phyloP scores from a whole-genome alignment of 495 filamentous ascomycete genomes.

The Penicillium verhagenii region DNA sequence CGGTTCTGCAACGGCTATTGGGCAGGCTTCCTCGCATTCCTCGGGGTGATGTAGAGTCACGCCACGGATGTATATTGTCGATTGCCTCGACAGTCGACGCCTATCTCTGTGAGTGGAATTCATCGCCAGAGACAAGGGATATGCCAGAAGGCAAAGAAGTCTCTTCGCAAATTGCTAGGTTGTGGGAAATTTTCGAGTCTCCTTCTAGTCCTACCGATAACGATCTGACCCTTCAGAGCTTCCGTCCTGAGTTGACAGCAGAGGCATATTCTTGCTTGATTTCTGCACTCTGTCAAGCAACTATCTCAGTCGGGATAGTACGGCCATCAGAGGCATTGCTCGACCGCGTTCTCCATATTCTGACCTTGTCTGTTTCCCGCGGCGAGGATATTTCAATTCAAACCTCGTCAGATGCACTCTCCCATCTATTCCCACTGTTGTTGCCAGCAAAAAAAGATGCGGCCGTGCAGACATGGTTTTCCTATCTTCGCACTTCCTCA shows the following conservation, averaged over 20 bases:
- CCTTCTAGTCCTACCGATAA: constrained; percentile 37
- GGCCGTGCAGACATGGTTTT: constrained; percentile 38
- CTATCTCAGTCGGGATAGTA: constrained; percentile 5
- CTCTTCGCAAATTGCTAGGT: constrained; percentile 19
- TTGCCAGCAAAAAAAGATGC: constrained; percentile 28
- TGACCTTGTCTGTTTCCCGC: constrained; percentile 44
- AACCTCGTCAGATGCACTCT: constrained; percentile 46
- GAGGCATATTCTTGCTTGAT: constrained; percentile 63
- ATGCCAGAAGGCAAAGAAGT: constrained; percentile 20
- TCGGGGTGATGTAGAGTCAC: constrained; percentile 60
- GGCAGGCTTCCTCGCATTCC: constrained; percentile 47
- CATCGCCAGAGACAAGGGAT: constrained; percentile 8
- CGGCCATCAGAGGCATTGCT: constrained; percentile 26
- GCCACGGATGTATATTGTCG: constrained; percentile 66
- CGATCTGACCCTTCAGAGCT: constrained; percentile 46
- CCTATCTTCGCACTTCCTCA: constrained; percentile 36
- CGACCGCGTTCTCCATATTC: constrained; percentile 37
- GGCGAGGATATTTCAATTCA: constrained; percentile 49
- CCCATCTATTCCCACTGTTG: constrained; percentile 42
- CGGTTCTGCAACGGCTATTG: constrained; percentile 41
- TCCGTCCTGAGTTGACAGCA: constrained; percentile 68
- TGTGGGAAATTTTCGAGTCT: constrained; percentile 45
- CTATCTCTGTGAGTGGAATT: constrained; percentile 20
- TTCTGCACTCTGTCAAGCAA: constrained; percentile 32
- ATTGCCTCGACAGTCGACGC: constrained; percentile 48